Base-by-base conservation (phyloP, 108 stramenopile species). In the Skeletonema marinoi region DNA sequence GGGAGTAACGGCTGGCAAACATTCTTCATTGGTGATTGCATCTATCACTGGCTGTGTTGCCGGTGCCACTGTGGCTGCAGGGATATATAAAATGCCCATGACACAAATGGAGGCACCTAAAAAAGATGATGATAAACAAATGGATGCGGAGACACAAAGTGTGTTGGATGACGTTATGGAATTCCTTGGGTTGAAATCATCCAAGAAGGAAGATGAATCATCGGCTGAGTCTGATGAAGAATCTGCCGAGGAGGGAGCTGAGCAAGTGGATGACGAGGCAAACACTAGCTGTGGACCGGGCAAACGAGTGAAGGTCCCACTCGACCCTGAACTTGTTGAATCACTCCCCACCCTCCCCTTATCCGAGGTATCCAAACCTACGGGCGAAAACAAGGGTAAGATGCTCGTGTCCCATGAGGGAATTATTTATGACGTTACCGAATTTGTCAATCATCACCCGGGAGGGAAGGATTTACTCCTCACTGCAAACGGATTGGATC, bases 341-440 rank as follows among this genome's bases (percentile, higher is more conserved):
- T 81, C 77, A 36, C 71, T 82, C 8, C 75, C 75, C 50, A 16
- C 50, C 64, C 63, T 82, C 32, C 65, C 75, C n/a, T 81, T 85
- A 46, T 66, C 71, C 73, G 13, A 36, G 9, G 74, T 85, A 41
- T 64, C 33, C 10, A 60, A 56, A 60, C 77, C 77, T 44, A 51
- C 59, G 11, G 78, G 74, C n/a, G 74, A 68, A 50, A 60, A 32
- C 67, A 38, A 58, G 1, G 66, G 46, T 13, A 58, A 36, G 2
- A 73, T 78, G 38, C 78, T 85, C 36, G 80, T 78, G 1, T 74
- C 73, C 7, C 68, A 85, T 67, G 74, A 82, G 3, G 88, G 88
- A 5, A 87, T 87, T 33, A 65, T 89, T 19, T 89, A 87, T 63
- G 88, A 89, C 75, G 74, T 89, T 19, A 87, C 88, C 38, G 74